A percentile compares a stretch with the other conserved stretches of the same genome.
These are phyloP conservation scores for Schwanniomyces polymorphus DNA, from an alignment of 805 yeast species.

Conservation along the genomic window DNA sequence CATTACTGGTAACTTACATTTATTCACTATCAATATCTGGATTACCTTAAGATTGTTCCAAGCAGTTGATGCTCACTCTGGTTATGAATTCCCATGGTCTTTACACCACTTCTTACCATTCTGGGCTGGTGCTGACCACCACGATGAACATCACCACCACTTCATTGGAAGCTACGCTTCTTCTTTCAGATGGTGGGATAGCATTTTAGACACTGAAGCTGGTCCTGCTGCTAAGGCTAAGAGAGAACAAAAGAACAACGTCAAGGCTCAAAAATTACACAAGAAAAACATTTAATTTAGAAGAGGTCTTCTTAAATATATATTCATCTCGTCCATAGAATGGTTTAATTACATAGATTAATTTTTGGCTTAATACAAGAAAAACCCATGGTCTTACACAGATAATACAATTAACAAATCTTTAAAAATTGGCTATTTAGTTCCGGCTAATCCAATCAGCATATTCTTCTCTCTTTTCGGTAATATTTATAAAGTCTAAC, in stretches of 20 bases:
- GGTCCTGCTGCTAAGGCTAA: constrained; percentile 76
- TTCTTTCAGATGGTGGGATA: constrained; percentile 96
- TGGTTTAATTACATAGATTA: background rate
- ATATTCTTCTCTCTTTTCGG: constrained; percentile 45
- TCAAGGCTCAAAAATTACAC: constrained; percentile 46
- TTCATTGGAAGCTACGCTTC: constrained; percentile 95
- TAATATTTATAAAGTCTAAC: constrained; percentile 52
- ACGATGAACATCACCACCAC: constrained; percentile 95
- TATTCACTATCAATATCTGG: constrained; percentile 90
- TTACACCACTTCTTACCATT: constrained; percentile 88
- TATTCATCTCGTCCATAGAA: background rate
- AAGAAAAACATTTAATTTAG: constrained; percentile 16
- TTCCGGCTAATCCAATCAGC: constrained; percentile 29
- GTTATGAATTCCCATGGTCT: constrained; percentile 97
- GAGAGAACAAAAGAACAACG: constrained; percentile 66
- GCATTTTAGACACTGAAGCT: constrained; percentile 81
- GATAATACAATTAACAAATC: background rate
- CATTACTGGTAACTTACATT: constrained; percentile 73
- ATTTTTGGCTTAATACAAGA: background rate
- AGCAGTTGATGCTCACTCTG: constrained; percentile 97
- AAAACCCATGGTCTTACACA: too few species aligned
- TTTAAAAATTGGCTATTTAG: background rate
- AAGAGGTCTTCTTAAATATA: background rate
- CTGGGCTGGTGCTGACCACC: constrained; percentile 99
- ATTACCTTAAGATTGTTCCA: constrained; percentile 85